These are phyloP conservation scores for Tuber melanosporum DNA, from an alignment of 495 filamentous ascomycete genomes.

Conservation along the genomic window DNA sequence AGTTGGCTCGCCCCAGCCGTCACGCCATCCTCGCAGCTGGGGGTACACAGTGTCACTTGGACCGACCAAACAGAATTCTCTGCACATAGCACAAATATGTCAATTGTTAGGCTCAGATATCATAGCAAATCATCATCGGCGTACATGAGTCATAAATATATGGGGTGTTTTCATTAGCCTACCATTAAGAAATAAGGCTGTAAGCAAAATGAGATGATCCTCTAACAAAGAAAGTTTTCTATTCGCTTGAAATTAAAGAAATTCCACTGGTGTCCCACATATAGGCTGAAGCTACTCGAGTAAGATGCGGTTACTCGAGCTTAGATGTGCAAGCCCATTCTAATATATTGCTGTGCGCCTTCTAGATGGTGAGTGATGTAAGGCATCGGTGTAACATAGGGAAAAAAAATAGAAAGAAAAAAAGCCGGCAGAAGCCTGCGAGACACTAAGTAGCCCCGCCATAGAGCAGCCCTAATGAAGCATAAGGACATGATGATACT, in stretches of 20 bases:
- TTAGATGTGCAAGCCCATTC: neutral
- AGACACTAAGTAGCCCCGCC: neutral
- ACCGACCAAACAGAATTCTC: neutral
- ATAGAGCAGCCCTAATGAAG: neutral
- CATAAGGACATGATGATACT: conserved; percentile 7
- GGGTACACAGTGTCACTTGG: neutral
- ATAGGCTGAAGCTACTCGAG: neutral
- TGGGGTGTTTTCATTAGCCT: neutral
- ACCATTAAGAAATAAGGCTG: neutral
- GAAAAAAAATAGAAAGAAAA: neutral
- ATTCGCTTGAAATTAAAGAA: neutral
- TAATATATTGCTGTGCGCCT: neutral
- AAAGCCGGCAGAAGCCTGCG: neutral
- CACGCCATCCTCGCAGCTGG: neutral
- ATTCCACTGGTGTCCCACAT: neutral
- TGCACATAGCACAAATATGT: neutral
- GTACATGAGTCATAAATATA: neutral
- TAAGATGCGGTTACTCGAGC: neutral
- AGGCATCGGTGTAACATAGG: neutral
- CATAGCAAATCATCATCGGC: neutral
- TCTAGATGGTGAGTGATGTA: neutral
- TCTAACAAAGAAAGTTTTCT: neutral
- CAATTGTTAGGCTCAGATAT: neutral
- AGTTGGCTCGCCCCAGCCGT: neutral
- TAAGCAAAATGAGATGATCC: neutral